Percentiles rank a stretch among this genome's conserved stretches.
Conservation (phyloP, 2,329 filamentous ascomycete genomes). For the Monosporascus sp. region DNA sequence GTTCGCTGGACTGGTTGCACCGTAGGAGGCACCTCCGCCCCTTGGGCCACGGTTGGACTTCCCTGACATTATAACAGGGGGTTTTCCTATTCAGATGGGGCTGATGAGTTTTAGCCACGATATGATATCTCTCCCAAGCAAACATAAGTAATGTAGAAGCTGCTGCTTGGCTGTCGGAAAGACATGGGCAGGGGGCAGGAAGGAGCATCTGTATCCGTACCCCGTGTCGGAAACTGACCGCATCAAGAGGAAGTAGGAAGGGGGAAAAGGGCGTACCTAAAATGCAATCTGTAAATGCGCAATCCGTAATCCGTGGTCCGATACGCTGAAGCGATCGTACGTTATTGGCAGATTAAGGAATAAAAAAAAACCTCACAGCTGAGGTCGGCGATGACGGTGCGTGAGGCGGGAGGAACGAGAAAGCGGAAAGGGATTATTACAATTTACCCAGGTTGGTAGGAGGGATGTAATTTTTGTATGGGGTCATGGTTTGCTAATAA, state of each 20-base stretch:
- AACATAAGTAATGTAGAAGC: neutral
- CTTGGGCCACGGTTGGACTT: slow-evolving; percentile 60
- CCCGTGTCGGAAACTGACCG: too few relatives aligned
- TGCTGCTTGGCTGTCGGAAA: too few relatives aligned
- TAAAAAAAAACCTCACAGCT: neutral
- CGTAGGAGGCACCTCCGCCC: slow-evolving; percentile 51
- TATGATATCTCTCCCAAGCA: slow-evolving; percentile 1
- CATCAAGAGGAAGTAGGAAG: too few relatives aligned
- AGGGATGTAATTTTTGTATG: neutral
- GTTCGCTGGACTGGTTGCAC: slow-evolving; percentile 50
- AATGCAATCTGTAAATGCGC: neutral
- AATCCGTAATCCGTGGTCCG: neutral
- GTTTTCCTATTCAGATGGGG: slow-evolving; percentile 33
- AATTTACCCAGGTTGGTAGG: neutral
- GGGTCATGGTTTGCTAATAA: neutral
- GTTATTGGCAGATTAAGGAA: neutral
- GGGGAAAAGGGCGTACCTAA: neutral
- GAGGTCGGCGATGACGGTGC: neutral
- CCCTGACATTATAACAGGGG: slow-evolving; percentile 62
- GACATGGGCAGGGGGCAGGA: too few relatives aligned
- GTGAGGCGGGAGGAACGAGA: neutral
- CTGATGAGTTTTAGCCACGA: slow-evolving; percentile 1
- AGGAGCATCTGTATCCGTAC: too few relatives aligned
- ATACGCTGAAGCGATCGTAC: neutral
- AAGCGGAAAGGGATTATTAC: too few relatives aligned